These are phyloP conservation scores for Ceratocystis colombiana DNA, from an alignment of 2,329 filamentous ascomycete species.

Conservation along the genomic window DNA sequence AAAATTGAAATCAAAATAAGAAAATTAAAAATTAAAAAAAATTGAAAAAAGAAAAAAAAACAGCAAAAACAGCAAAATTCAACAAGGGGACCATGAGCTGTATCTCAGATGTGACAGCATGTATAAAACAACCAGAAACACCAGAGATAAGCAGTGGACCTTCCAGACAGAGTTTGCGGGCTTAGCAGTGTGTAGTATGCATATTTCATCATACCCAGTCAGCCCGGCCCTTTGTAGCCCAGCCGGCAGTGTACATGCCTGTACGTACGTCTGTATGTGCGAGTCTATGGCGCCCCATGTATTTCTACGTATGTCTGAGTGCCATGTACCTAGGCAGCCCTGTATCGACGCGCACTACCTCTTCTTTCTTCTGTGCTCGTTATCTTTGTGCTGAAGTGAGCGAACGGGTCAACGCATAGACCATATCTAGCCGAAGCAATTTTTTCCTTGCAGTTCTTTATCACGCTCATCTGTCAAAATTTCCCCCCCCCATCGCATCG, in stretches of 20 bases:
- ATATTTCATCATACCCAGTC: not conserved
- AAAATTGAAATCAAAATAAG: not conserved
- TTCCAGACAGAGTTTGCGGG: conserved; percentile 1
- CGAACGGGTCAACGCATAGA: conserved; percentile 9
- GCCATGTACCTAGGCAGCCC: not conserved
- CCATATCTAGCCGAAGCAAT: conserved; percentile 8
- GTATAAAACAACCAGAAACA: not conserved
- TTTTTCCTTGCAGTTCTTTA: conserved; percentile 5
- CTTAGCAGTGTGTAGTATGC: conserved; percentile 7
- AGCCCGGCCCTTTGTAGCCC: not conserved
- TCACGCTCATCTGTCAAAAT: not conserved
- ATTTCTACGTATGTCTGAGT: not conserved
- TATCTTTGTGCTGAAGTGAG: not conserved
- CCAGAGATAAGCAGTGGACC: conserved; percentile 9
- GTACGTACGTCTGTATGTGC: not conserved
- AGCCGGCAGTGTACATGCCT: not conserved
- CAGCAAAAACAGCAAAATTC: not conserved
- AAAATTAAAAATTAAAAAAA: not conserved
- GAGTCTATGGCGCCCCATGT: not conserved
- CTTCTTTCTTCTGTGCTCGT: not conserved
- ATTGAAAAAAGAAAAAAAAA: no score
- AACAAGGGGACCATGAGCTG: not conserved
- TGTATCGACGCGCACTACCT: not conserved
- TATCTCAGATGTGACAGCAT: not conserved
- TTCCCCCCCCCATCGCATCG: no score